Evolutionary conservation across 345 rosid species (phyloP).

Genomic region (Eucalyptus paniculata): DNA sequence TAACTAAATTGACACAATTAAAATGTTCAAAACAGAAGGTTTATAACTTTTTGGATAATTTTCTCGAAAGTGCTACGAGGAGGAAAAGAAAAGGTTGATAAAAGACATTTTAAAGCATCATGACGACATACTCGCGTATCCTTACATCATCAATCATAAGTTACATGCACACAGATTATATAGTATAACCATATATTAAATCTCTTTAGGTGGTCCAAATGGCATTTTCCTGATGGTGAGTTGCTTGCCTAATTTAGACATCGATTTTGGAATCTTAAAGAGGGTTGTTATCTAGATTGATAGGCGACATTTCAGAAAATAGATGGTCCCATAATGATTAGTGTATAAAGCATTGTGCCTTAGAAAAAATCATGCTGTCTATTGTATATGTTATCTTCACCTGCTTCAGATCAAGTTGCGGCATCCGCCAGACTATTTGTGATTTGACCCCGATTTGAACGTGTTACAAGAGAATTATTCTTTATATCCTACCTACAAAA

Average conservation of each 20-base stretch:
- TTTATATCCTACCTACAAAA: background rate
- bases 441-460: background rate
- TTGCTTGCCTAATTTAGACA: background rate
- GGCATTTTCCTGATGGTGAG: background rate
- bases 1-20: too few relatives aligned
- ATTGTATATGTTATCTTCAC: background rate
- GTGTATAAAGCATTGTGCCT: background rate
- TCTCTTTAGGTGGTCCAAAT: background rate
- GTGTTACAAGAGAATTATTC: background rate
- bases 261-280: background rate
- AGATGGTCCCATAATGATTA: background rate
- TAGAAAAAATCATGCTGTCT: background rate
- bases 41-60: background rate
- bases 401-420: background rate
- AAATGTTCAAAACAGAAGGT: rapidly evolving
- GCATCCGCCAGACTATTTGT: background rate
- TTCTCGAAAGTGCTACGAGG: background rate
- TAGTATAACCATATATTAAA: background rate
- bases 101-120: background rate
- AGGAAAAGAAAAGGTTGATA: background rate
- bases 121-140: background rate
- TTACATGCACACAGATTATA: background rate
- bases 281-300: background rate
- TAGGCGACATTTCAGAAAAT: background rate
- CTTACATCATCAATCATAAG: background rate